These are phyloP conservation scores for Colletotrichum sojae DNA, from an alignment of 2,329 filamentous ascomycete genomes.

Conservation along the genomic window DNA sequence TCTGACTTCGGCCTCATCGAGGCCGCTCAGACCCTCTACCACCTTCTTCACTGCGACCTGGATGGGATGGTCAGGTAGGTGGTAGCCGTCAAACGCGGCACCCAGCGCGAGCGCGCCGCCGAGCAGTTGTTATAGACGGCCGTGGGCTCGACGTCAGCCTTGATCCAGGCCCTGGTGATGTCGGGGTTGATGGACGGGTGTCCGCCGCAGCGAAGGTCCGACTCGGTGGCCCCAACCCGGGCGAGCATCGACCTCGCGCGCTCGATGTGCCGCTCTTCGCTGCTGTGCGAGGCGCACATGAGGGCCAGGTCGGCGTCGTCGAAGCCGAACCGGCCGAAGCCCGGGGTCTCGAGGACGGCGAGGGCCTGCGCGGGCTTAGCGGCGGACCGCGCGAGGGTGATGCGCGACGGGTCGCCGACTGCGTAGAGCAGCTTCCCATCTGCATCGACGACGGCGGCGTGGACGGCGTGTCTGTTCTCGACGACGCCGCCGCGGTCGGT, in stretches of 20 bases:
- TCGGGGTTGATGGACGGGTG: conserved; percentile 53
- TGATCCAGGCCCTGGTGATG: conserved; percentile 57
- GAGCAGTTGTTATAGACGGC: conserved; percentile 62
- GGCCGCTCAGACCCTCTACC: conserved; percentile 53
- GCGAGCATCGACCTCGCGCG: conserved; percentile 56
- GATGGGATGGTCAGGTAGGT: conserved; percentile 53
- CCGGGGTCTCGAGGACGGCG: conserved; percentile 59
- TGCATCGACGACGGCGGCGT: conserved; percentile 57
- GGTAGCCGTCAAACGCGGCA: conserved; percentile 50
- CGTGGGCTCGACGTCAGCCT: conserved; percentile 53
- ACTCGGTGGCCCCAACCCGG: conserved; percentile 51
- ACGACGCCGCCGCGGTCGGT: conserved; percentile 56
- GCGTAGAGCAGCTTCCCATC: conserved; percentile 54
- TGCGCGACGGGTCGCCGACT: conserved; percentile 56
- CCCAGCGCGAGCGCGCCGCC: conserved; percentile 54
- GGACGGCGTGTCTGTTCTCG: conserved; percentile 61
- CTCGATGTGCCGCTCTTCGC: conserved; percentile 56
- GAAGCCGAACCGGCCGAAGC: conserved; percentile 52
- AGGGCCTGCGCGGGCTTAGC: conserved; percentile 63
- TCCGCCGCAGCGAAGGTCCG: conserved; percentile 58
- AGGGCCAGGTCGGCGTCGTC: conserved; percentile 59
- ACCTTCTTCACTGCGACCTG: conserved; percentile 55
- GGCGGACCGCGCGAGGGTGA: conserved; percentile 60
- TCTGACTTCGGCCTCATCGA: conserved; percentile 46
- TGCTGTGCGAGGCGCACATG: conserved; percentile 63